Base-by-base conservation (phyloP, 345 rosid species). In the Arabis alpina region DNA sequence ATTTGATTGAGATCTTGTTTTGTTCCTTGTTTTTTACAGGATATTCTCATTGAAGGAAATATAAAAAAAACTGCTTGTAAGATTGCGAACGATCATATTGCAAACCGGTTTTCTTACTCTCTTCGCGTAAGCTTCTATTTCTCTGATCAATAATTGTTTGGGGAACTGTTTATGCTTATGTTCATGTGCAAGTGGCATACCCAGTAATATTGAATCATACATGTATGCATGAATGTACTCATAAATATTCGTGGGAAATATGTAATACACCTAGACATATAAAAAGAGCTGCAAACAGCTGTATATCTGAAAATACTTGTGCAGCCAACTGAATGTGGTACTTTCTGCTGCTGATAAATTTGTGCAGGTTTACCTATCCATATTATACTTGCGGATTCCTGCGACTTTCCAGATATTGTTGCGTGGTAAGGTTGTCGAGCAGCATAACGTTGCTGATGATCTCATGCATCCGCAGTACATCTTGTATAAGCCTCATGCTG, bases 361-460 rank as follows among this genome's bases (percentile, higher is more conserved):
- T 61, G 8, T 27, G 28, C 83, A 91, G 97, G 96, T 80, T 41
- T 94, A 94, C 75, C 55, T 91, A 50, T 91, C 96, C 60, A 89
- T 94, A 45, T 69, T 94, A 77, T 94, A 94, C 82, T 73, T 94
- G 85, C 85, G 90, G 66, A 75, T 88, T 66, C 97, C 97, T 34
- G 77, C 77, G 61, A 81, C 78, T 74, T 94, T 94, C 85, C 81
- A 67, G 68, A 84, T 91, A 71, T 51, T 76, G 44, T 75, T 91
- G 88, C 86, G 99, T 23, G 97, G 97, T 23, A 77, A 76, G 79
- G 72, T 69, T 50, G 90, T 94, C 28, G 80, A 85, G 82, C 96
- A 82, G 70, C 96, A 83, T 72, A 94, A 91, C 68, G 68, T 94
- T 78, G 99, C 92, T 27, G 82, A 86, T 80, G 95, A 94, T 79